Evolutionary conservation across 148 eudicot species (phyloP), one percentile per base, ranked within the genome.

Genomic region (Cornus florida): DNA sequence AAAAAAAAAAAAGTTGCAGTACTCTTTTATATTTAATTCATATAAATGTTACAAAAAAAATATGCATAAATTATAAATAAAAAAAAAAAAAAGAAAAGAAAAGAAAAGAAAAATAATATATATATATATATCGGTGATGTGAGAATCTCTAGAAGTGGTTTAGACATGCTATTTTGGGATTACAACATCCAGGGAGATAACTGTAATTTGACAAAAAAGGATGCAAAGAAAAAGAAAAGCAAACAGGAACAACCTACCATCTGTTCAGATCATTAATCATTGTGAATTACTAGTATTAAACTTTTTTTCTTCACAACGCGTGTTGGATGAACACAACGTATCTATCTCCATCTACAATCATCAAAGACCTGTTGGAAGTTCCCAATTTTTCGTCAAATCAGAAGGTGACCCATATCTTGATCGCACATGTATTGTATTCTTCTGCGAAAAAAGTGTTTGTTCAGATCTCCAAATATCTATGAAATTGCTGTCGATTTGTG

Each of bases 311-410:
- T 16, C 59, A 53, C 1, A 53, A 53, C 59, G 59, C 59, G 19
- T 53, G 59, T 35, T 35, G 23, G 8, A 35, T 16, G 46, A 53
- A 53, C 39, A 28, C 23, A 67, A 31, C 6, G 3, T 6, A 9
- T 31, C 69, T 6, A 9, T 31, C 69, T 35, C 28, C 24, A 32
- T 35, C 46, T 75, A 20, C 23, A 28, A 28, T 28, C 28, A 39
- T 76, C 78, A 67, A 76, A 43, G 50, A 59, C 71, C 78, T 72
- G 67, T 28, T 57, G 32, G 72, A 48, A 19, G 71, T 64, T 67
- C 72, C 64, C 79, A 76, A 76, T 67, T 43, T 43, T 6, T 66
- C 71, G 20, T 46, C 62, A 8, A 41, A 70, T 70, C 22, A 70
- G 31, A 10, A n/a, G 31, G 57, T 41, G 3, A 16, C 64, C 32